These are phyloP conservation scores for Fraxinus albicans DNA, from an alignment of 305 asterid genomes.

Conservation along the genomic window DNA sequence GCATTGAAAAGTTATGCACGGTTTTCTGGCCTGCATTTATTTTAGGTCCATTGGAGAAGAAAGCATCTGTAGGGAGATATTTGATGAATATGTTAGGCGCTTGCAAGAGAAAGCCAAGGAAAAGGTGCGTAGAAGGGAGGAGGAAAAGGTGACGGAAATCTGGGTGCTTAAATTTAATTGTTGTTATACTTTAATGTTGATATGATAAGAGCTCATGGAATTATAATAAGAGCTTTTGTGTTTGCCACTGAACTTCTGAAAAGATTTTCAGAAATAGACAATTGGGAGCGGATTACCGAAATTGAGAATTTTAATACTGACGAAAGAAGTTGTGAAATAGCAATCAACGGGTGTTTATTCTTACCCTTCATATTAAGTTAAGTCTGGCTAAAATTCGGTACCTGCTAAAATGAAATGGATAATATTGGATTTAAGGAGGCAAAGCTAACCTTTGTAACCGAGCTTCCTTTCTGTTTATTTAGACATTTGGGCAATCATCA, in stretches of 20 bases:
- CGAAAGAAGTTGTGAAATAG: background rate
- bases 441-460: background rate
- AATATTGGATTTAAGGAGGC: background rate
- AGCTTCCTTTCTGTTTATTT: background rate
- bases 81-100: slow-evolving; percentile 73
- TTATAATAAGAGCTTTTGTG: background rate
- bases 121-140: slow-evolving; percentile 90
- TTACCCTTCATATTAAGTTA: background rate
- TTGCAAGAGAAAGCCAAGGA: slow-evolving; percentile 83
- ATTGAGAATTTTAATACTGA: background rate
- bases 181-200: background rate
- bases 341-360: background rate
- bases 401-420: background rate
- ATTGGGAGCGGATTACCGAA: background rate
- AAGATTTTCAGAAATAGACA: background rate
- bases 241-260: slow-evolving; percentile 1
- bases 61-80: slow-evolving; percentile 61
- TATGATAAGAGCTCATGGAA: slow-evolving; percentile 5
- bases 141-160: slow-evolving; percentile 68
- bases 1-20: slow-evolving; percentile 11
- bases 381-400: background rate
- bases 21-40: slow-evolving; percentile 15
- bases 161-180: background rate
- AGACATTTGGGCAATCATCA: background rate
- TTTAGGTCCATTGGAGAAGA: slow-evolving; percentile 87